These are phyloP conservation scores for Heterobasidion irregulare DNA, from an alignment of 1,284 basidiomycete species.

Conservation along the genomic window DNA sequence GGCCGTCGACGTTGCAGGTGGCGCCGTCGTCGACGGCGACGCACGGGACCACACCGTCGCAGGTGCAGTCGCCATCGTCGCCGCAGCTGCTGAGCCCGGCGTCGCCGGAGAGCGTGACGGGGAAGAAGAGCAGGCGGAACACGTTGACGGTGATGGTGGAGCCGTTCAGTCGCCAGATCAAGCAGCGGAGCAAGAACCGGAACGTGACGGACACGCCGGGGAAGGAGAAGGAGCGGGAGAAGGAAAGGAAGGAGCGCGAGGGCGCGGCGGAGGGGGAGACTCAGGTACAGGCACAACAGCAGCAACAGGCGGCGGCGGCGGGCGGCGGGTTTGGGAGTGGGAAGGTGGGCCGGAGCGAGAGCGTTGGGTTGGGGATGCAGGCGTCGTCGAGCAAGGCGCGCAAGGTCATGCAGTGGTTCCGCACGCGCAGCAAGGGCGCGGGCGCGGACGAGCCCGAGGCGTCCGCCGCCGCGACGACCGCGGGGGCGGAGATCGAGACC, in stretches of 20 bases:
- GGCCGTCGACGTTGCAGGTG: slow-evolving; percentile 28
- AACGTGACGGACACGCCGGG: slow-evolving; percentile 20
- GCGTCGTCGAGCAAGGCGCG: slow-evolving; percentile 68
- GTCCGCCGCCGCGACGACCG: slow-evolving; percentile 4
- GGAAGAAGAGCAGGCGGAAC: slow-evolving; percentile 66
- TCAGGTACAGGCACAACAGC: too few relatives aligned
- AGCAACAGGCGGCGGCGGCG: slow-evolving; percentile 3
- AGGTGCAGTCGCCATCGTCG: neutral
- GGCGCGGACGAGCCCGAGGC: slow-evolving; percentile 23
- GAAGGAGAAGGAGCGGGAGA: slow-evolving; percentile 27
- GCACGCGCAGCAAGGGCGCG: slow-evolving; percentile 54
- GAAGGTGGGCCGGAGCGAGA: slow-evolving; percentile 10
- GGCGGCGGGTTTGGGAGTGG: slow-evolving; percentile 19
- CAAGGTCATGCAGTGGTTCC: slow-evolving; percentile 79
- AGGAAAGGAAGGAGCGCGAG: neutral
- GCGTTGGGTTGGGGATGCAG: slow-evolving; percentile 31
- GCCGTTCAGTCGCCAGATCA: slow-evolving; percentile 55
- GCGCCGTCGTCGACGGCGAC: slow-evolving; percentile 13
- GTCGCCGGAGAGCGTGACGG: slow-evolving; percentile 33
- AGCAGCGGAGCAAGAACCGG: slow-evolving; percentile 29
- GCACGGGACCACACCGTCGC: too few relatives aligned
- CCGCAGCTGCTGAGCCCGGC: slow-evolving; percentile 1
- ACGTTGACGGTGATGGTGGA: slow-evolving; percentile 81
- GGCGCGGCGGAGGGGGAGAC: neutral
- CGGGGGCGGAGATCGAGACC: neutral